These are phyloP conservation scores for Pseudoperonospora humuli DNA, from an alignment of 352 stramenopile genomes.

Conservation along the genomic window DNA sequence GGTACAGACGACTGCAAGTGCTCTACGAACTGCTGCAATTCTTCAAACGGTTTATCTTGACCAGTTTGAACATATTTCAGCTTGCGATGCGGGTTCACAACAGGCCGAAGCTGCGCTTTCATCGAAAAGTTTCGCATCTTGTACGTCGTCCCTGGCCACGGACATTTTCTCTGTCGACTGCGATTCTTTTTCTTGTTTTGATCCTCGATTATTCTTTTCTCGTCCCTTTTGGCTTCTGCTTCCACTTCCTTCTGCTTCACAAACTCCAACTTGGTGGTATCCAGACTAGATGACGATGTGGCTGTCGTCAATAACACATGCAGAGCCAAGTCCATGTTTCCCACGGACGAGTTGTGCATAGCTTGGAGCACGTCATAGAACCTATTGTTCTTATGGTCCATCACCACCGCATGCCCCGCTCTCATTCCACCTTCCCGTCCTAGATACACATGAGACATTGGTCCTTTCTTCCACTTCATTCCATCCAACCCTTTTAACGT, in stretches of 20 bases:
- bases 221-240: conserved; percentile 21
- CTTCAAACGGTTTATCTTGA: conserved; percentile 37
- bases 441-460: conserved; percentile 66
- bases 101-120: conserved; percentile 43
- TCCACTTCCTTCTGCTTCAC: conserved; percentile 49
- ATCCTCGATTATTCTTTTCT: conserved; percentile 18
- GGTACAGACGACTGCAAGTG: conserved; percentile 37
- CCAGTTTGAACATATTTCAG: conserved; percentile 28
- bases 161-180: conserved; percentile 30
- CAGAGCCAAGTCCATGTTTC: conserved; percentile 65
- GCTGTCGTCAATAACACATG: conserved; percentile 67
- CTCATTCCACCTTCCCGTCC: conserved; percentile 19
- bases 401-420: conserved; percentile 41
- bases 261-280: conserved; percentile 50
- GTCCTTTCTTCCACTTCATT: conserved; percentile 65
- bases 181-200: conserved; percentile 21
- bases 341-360: conserved; percentile 42
- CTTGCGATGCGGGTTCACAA: conserved; percentile 43
- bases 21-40: conserved; percentile 52
- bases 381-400: conserved; percentile 49
- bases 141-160: conserved; percentile 65
- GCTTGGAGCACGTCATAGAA: conserved; percentile 64
- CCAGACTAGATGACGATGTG: conserved; percentile 51
- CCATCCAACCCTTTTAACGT: conserved; percentile 69
- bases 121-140: conserved; percentile 66